Conservation (phyloP, 345 rosid species). For the Populus euphratica region DNA sequence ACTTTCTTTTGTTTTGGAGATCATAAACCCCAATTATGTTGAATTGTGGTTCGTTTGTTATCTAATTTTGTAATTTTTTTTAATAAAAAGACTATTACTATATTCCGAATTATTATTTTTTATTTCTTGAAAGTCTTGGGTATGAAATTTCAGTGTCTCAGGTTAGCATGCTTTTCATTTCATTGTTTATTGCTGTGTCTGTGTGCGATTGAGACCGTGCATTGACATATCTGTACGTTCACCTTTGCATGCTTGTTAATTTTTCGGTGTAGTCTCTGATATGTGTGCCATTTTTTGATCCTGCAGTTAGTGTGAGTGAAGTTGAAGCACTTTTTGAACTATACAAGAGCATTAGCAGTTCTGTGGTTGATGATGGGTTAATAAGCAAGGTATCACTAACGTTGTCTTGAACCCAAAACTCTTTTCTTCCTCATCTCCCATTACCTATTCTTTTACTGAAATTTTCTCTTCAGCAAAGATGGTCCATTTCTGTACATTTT, state of each 20-base stretch:
- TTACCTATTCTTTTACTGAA: not conserved
- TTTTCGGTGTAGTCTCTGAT: not conserved
- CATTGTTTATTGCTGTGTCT: not conserved
- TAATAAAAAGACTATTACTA: no score
- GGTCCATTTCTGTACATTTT: not conserved
- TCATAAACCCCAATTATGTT: not conserved
- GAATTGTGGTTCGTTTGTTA: not conserved
- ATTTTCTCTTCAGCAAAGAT: not conserved
- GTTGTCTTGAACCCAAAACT: not conserved
- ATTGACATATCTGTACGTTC: not conserved
- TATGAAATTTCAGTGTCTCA: not conserved
- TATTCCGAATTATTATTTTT: not conserved
- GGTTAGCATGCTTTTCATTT: not conserved
- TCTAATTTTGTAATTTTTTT: not conserved
- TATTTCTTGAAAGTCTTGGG: not conserved
- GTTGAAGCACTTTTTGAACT: conserved; percentile 97
- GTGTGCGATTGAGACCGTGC: not conserved
- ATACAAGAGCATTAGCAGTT: conserved; percentile 95
- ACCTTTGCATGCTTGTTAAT: not conserved
- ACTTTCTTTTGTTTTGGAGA: not conserved
- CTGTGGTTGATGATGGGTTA: conserved; percentile 91
- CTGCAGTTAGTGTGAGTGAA: conserved; percentile 94
- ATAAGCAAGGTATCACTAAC: conserved; percentile 69
- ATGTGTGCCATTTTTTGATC: not conserved
- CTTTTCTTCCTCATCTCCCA: not conserved